phyloP scores from a whole-genome alignment of 352 stramenopile genomes.

The Pythium brachiatum region DNA sequence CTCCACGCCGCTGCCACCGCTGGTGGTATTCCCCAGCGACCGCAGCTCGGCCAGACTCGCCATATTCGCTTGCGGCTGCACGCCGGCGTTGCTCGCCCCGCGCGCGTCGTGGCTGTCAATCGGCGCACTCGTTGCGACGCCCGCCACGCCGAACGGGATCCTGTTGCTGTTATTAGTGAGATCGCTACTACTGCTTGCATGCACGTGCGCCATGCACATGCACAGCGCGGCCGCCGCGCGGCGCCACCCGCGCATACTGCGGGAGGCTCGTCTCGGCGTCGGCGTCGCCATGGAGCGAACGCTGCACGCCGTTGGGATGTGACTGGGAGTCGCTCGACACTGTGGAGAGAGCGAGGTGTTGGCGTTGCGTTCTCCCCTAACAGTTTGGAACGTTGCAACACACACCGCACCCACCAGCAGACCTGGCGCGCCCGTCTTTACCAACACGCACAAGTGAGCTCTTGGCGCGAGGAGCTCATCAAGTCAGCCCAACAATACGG shows the following conservation, averaged over 20 bases:
- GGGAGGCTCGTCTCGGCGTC: not conserved
- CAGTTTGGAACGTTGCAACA: not conserved
- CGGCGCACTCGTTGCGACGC: not conserved
- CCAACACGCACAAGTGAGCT: constrained; percentile 4
- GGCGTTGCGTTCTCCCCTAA: not conserved
- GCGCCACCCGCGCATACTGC: not conserved
- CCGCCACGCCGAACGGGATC: not conserved
- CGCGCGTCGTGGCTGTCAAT: not conserved
- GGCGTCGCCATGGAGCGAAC: not conserved
- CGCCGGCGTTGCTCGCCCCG: not conserved
- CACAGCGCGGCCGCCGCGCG: not conserved
- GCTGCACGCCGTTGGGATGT: not conserved
- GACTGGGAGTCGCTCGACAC: not conserved
- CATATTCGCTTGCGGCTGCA: constrained; percentile 4
- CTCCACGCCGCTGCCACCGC: not conserved
- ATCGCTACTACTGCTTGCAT: not conserved
- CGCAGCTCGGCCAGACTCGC: not conserved
- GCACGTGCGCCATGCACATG: not conserved
- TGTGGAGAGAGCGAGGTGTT: too few species aligned
- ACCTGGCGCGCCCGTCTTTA: not conserved
- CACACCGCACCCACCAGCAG: not conserved
- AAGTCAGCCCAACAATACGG: not conserved
- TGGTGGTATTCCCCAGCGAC: not conserved
- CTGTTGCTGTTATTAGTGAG: not conserved
- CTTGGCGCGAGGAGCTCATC: not conserved